These are phyloP conservation scores for Emericellopsis terricola DNA, from an alignment of 495 filamentous ascomycete species.

Conservation along the genomic window DNA sequence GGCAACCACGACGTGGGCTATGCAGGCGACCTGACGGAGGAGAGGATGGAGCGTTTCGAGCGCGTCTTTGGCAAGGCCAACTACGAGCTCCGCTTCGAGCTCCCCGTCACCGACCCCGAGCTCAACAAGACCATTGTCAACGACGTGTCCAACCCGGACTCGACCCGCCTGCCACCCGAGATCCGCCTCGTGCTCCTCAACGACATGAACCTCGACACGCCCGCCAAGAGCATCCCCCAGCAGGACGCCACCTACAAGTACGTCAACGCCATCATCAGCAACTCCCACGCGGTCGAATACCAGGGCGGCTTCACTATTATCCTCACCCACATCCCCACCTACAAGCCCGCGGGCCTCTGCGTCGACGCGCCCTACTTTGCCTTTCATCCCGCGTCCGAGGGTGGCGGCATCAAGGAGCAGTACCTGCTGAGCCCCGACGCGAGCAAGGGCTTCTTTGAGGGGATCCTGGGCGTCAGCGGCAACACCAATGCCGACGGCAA, in stretches of 20 bases:
- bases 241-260: conserved; percentile 60
- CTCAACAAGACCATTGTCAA: conserved; percentile 17
- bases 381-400: conserved; percentile 43
- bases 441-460: conserved; percentile 51
- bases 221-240: conserved; percentile 42
- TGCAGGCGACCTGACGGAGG: conserved; percentile 63
- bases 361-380: conserved; percentile 66
- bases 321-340: conserved; percentile 80
- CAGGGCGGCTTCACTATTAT: conserved; percentile 56
- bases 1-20: conserved; percentile 97
- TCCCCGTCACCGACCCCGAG: conserved; percentile 21
- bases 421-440: conserved; percentile 64
- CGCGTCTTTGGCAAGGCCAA: conserved; percentile 66
- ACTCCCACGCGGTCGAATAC: conserved; percentile 47
- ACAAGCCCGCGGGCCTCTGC: conserved; percentile 70
- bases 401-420: conserved; percentile 68
- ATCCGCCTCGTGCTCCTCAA: conserved; percentile 78
- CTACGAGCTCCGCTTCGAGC: conserved; percentile 65
- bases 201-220: conserved; percentile 77
- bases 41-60: conserved; percentile 64
- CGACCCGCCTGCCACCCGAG: conserved; percentile 32
- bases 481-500: conserved; percentile 29
- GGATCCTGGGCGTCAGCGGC: conserved; percentile 60
- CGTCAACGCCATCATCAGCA: conserved; percentile 51
- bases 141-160: conserved; percentile 10